Conservation (phyloP, 208 protist genomes). For the Herpetomonas tarakana region DNA sequence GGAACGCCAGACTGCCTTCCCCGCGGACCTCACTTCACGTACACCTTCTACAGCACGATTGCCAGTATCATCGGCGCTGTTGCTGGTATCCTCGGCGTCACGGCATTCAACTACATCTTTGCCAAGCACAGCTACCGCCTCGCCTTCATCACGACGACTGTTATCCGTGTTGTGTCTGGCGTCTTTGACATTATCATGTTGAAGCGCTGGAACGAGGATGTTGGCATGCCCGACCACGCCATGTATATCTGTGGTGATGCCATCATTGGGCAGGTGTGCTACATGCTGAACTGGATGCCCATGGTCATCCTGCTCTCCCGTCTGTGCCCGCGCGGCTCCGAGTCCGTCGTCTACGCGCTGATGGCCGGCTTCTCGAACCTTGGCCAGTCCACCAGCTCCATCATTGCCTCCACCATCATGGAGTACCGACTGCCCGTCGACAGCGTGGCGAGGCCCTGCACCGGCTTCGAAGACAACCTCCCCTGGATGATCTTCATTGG, state of each 20-base stretch:
- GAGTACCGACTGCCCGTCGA: slow-evolving; percentile 48
- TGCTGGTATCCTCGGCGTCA: slow-evolving; percentile 54
- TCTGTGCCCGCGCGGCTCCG: slow-evolving; percentile 78
- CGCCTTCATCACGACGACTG: slow-evolving; percentile 45
- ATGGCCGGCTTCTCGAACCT: slow-evolving; percentile 83
- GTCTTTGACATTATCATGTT: slow-evolving; percentile 77
- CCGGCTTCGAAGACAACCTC: slow-evolving; percentile 64
- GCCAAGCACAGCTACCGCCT: slow-evolving; percentile 51
- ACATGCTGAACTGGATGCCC: slow-evolving; percentile 74
- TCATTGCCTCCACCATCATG: slow-evolving; percentile 54
- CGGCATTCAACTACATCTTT: slow-evolving; percentile 63
- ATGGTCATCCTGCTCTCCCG: slow-evolving; percentile 71
- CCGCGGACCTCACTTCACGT: slow-evolving; percentile 58
- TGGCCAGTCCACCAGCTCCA: slow-evolving; percentile 36
- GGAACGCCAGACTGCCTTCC: slow-evolving; percentile 33
- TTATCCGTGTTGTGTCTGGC: slow-evolving; percentile 37
- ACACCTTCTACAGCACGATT: slow-evolving; percentile 69
- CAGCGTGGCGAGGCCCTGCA: slow-evolving; percentile 19
- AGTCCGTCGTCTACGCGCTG: slow-evolving; percentile 79
- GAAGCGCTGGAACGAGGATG: slow-evolving; percentile 61
- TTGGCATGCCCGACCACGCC: slow-evolving; percentile 52
- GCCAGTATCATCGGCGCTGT: slow-evolving; percentile 41
- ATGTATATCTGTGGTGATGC: slow-evolving; percentile 71
- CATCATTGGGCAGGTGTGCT: slow-evolving; percentile 56
- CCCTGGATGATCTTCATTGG: slow-evolving; percentile 52